Conservation (phyloP, 371 early-diverging fungal genomes). For the Quaeritorhiza haematococci region DNA sequence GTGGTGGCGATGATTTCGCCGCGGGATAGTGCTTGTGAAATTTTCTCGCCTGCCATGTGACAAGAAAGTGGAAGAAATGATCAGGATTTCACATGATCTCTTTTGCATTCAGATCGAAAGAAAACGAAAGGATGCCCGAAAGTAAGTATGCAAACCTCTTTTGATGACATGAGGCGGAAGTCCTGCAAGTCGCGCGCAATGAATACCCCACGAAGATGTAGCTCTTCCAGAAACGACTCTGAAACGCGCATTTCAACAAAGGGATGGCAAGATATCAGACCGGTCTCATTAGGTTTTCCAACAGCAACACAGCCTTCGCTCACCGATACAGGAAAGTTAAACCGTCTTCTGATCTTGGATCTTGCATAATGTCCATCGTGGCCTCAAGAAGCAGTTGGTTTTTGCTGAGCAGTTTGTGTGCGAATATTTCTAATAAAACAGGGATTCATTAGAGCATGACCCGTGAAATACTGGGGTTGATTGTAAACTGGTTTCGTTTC, state of each 20-base stretch:
- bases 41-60: too few relatives aligned
- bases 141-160: too few relatives aligned
- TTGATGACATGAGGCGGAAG: constrained; percentile 35
- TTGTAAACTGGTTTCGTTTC: too few relatives aligned
- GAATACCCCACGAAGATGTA: constrained; percentile 43
- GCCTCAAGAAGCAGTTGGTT: not conserved
- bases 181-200: constrained; percentile 58
- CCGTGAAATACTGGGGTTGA: not conserved
- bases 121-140: too few relatives aligned
- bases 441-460: not conserved
- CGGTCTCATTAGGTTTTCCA: not conserved
- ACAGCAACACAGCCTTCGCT: constrained; percentile 19
- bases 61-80: too few relatives aligned
- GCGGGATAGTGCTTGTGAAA: too few relatives aligned
- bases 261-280: not conserved
- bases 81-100: too few relatives aligned
- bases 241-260: not conserved
- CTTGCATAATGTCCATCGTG: constrained; percentile 34
- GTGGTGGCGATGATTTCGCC: too few relatives aligned
- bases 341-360: constrained; percentile 18
- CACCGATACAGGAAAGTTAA: constrained; percentile 54
- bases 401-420: constrained; percentile 11
- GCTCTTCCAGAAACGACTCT: constrained; percentile 32
- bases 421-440: constrained; percentile 19
- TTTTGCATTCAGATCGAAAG: too few relatives aligned